Evolutionary conservation across 306 rosid genomes (phyloP).

Genomic region (Trifolium repens): DNA sequence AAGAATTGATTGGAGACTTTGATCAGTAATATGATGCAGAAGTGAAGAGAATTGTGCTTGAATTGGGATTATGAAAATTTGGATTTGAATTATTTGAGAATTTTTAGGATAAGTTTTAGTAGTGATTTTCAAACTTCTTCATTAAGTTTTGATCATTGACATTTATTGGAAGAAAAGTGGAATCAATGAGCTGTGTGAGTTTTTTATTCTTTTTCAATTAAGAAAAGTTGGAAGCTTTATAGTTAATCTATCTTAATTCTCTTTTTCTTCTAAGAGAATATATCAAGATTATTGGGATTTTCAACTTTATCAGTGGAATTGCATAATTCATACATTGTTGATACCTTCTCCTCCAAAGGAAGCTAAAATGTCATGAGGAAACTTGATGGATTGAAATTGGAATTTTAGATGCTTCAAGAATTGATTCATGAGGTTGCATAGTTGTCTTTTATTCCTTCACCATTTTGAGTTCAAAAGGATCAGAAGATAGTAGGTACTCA

Average conservation of each 20-base stretch:
- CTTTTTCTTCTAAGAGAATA: slow-evolving; percentile 40
- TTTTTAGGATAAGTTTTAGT: slow-evolving; percentile 34
- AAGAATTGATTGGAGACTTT: not conserved
- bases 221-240: slow-evolving; percentile 40
- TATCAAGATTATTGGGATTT: slow-evolving; percentile 40
- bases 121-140: slow-evolving; percentile 46
- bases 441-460: slow-evolving; percentile 32
- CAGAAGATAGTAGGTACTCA: slow-evolving; percentile 47
- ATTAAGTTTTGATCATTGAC: slow-evolving; percentile 42
- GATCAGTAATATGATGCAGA: not conserved
- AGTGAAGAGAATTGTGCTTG: slow-evolving; percentile 42
- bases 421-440: slow-evolving; percentile 48
- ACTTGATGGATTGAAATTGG: slow-evolving; percentile 54
- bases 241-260: slow-evolving; percentile 27
- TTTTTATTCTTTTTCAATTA: slow-evolving; percentile 44
- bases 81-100: slow-evolving; percentile 37
- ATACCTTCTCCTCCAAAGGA: slow-evolving; percentile 78
- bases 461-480: slow-evolving; percentile 40
- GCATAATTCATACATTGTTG: slow-evolving; percentile 50
- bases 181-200: slow-evolving; percentile 42
- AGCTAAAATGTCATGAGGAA: slow-evolving; percentile 51
- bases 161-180: slow-evolving; percentile 40
- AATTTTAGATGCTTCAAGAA: slow-evolving; percentile 42
- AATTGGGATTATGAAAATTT: slow-evolving; percentile 45
- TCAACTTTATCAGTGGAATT: slow-evolving; percentile 49